Percentiles rank a stretch among this genome's conserved stretches.
Evolutionary conservation across 441 rosid species (phyloP).

Genomic region (Monsonia emarginata): DNA sequence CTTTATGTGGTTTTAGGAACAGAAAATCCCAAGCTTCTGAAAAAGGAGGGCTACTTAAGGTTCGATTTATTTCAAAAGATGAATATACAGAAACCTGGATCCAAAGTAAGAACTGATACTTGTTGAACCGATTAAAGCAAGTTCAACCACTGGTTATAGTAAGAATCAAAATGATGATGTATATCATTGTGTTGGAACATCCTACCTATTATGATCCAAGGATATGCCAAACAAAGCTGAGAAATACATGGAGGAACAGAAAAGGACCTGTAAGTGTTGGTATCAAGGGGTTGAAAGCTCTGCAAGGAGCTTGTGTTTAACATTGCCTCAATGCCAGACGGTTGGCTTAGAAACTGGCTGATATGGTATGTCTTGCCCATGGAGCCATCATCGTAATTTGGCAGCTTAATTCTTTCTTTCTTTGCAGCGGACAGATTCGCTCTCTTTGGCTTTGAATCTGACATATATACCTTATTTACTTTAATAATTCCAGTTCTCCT

Average conservation of each 20-base stretch:
- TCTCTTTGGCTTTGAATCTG: constrained; percentile 31
- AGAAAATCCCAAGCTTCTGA: too few relatives aligned
- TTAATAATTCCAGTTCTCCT: constrained; percentile 18
- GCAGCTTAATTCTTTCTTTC: constrained; percentile 44
- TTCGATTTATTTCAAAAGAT: neutral
- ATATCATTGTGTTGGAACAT: neutral
- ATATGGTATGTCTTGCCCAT: constrained; percentile 30
- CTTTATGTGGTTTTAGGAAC: too few relatives aligned
- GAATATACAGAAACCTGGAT: neutral
- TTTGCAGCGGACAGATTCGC: constrained; percentile 58
- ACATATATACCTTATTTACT: constrained; percentile 12
- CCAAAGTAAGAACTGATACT: too few relatives aligned
- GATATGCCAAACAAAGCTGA: neutral
- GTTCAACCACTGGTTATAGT: too few relatives aligned
- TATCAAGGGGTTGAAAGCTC: constrained; percentile 39
- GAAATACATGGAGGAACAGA: constrained; percentile 1
- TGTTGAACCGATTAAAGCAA: too few relatives aligned
- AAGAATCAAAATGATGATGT: too few relatives aligned
- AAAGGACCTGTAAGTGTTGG: constrained; percentile 36
- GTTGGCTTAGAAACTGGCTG: constrained; percentile 49
- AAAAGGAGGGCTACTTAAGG: neutral
- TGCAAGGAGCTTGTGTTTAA: constrained; percentile 50
- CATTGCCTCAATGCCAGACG: constrained; percentile 59
- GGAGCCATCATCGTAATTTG: constrained; percentile 21
- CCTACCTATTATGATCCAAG: neutral